These are phyloP conservation scores for Globisporangium solare DNA, from an alignment of 352 stramenopile genomes.

Conservation along the genomic window DNA sequence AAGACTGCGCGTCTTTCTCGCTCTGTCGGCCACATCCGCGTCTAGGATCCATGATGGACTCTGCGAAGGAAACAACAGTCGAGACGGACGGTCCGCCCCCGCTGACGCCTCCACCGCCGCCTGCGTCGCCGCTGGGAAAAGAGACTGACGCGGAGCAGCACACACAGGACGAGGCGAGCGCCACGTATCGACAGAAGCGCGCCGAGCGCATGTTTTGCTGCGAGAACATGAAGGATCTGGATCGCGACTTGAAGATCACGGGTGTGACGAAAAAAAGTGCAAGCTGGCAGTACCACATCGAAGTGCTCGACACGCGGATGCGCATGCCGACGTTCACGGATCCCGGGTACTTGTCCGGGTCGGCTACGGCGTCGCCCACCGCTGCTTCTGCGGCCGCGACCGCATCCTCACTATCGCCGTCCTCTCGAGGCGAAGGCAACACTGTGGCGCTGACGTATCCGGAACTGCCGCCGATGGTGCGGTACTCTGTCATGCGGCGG, in stretches of 20 bases:
- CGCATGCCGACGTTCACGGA: conserved; percentile 20
- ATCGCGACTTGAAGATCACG: conserved; percentile 68
- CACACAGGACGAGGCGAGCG: not conserved
- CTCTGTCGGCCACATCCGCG: too few relatives aligned
- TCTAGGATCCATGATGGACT: not conserved
- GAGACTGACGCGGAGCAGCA: not conserved
- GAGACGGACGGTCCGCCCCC: too few relatives aligned
- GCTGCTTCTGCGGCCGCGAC: not conserved
- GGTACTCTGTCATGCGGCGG: conserved; percentile 72
- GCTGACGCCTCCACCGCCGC: not conserved
- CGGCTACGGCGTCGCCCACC: conserved; percentile 6
- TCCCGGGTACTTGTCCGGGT: conserved; percentile 14
- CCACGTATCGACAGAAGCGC: conserved; percentile 17
- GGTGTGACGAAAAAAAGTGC: conserved; percentile 56
- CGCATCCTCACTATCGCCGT: conserved; percentile 1
- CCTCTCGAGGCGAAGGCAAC: not conserved
- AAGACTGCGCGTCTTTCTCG: too few relatives aligned
- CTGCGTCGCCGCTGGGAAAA: not conserved
- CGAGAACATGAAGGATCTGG: conserved; percentile 23
- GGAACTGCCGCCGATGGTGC: conserved; percentile 60
- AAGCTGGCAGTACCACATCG: conserved; percentile 80
- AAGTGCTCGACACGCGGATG: conserved; percentile 63
- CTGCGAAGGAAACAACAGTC: not conserved
- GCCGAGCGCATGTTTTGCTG: conserved; percentile 16
- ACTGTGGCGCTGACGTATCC: conserved; percentile 17